Evolutionary conservation across 2,329 filamentous ascomycete genomes (phyloP).

Genomic region (Tympanopsis confertula): DNA sequence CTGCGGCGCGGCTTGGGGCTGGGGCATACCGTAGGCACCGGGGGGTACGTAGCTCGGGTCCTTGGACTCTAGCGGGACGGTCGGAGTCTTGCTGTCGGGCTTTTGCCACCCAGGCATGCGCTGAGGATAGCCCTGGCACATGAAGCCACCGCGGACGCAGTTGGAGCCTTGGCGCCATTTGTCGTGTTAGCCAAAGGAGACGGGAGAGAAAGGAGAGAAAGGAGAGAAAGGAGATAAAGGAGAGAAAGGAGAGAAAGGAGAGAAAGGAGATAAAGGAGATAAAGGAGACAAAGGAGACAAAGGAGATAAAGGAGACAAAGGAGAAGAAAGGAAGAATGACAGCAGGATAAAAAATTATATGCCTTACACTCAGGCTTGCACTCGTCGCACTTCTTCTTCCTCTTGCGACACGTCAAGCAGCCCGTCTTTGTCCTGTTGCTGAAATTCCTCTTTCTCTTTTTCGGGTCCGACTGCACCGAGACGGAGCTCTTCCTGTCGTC

Average conservation of each 20-base stretch:
- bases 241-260: conserved; percentile 4
- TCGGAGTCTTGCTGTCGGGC: conserved; percentile 54
- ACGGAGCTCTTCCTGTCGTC: too few species aligned
- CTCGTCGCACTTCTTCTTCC: conserved; percentile 98
- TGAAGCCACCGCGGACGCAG: conserved; percentile 78
- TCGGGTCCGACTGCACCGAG: conserved; percentile 45
- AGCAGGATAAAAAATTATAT: conserved; percentile 1
- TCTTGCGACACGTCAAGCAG: conserved; percentile 78
- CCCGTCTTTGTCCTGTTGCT: conserved; percentile 94
- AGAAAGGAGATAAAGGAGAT: conserved; percentile 4
- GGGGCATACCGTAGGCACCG: conserved; percentile 50
- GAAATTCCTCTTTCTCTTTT: conserved; percentile 70
- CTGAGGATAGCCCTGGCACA: conserved; percentile 82
- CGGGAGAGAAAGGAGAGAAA: conserved; percentile 6
- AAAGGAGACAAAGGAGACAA: conserved; percentile 9
- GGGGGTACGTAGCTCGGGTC: conserved; percentile 53
- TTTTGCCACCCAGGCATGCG: conserved; percentile 65
- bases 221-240: conserved; percentile 4
- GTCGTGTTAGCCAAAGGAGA: conserved; percentile 1
- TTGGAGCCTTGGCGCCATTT: conserved; percentile 55
- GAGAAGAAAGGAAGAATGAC: conserved; percentile 3
- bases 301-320: conserved; percentile 4
- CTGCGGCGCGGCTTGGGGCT: conserved; percentile 12
- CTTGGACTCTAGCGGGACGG: conserved; percentile 74
- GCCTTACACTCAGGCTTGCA: conserved; percentile 78